A percentile compares a stretch with the other conserved stretches of the same genome.
Evolutionary conservation across 257 asterid species (phyloP).

Genomic region (Solanum ossicruentum): DNA sequence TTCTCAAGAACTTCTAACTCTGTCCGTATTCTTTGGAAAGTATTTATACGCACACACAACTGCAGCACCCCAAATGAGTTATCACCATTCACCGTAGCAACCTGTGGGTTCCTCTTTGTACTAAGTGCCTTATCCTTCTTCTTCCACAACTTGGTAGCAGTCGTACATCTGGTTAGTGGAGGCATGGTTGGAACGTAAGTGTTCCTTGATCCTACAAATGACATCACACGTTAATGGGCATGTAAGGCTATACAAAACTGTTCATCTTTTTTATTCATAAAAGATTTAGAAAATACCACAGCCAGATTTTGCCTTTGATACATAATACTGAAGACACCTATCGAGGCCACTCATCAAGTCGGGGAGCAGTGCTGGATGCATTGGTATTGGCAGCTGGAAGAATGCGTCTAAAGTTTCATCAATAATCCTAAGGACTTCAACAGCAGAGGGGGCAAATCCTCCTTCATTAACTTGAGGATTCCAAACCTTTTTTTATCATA

Average conservation of each 20-base stretch:
- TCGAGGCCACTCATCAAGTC: slow-evolving; percentile 77
- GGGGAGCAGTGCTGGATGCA: slow-evolving; percentile 90
- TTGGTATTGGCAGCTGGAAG: slow-evolving; percentile 88
- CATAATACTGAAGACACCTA: slow-evolving; percentile 78
- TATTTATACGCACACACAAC: slow-evolving; percentile 75
- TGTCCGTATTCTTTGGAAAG: slow-evolving; percentile 57
- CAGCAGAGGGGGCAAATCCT: slow-evolving; percentile 79
- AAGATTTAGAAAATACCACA: slow-evolving; percentile 44
- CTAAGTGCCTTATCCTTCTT: slow-evolving; percentile 58
- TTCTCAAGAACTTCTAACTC: slow-evolving; percentile 83
- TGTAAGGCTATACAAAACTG: neutral
- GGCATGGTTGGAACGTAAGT: slow-evolving; percentile 77
- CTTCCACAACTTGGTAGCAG: slow-evolving; percentile 54
- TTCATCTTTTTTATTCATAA: neutral
- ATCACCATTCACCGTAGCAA: slow-evolving; percentile 59
- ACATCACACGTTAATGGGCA: neutral
- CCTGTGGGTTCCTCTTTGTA: slow-evolving; percentile 59
- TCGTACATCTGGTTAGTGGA: slow-evolving; percentile 76
- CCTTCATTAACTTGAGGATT: slow-evolving; percentile 73
- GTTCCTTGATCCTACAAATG: slow-evolving; percentile 59
- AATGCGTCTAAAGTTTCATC: slow-evolving; percentile 90
- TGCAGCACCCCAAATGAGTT: slow-evolving; percentile 54
- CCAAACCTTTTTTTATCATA: slow-evolving; percentile 50
- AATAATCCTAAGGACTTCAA: slow-evolving; percentile 71
- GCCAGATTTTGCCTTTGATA: slow-evolving; percentile 75